Evolutionary conservation across 2,329 filamentous ascomycete species (phyloP).

Genomic region (Polychaeton citri): DNA sequence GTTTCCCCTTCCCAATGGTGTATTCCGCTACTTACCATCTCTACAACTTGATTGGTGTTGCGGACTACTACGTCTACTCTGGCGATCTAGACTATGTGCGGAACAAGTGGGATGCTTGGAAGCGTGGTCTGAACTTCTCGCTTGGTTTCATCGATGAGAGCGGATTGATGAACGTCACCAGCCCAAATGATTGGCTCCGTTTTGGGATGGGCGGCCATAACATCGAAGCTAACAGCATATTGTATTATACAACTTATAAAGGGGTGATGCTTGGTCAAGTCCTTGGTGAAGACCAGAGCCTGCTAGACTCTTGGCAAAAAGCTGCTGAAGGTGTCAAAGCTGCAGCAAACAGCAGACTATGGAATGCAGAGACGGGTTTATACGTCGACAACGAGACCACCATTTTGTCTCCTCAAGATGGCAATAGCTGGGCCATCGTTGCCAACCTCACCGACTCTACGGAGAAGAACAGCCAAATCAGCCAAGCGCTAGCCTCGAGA

Average conservation of each 20-base stretch:
- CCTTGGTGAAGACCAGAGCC: slow-evolving; percentile 29
- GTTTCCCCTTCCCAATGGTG: slow-evolving; percentile 10
- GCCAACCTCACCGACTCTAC: slow-evolving; percentile 18
- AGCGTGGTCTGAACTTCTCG: slow-evolving; percentile 27
- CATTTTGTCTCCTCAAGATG: slow-evolving; percentile 40
- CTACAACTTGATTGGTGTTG: slow-evolving; percentile 33
- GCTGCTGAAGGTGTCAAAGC: slow-evolving; percentile 28
- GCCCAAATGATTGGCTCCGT: slow-evolving; percentile 33
- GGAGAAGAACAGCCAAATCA: slow-evolving; percentile 19
- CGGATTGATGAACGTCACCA: slow-evolving; percentile 34
- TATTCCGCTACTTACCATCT: slow-evolving; percentile 43
- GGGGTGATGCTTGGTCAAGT: slow-evolving; percentile 37
- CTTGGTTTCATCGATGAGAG: slow-evolving; percentile 5
- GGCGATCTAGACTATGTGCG: slow-evolving; percentile 28
- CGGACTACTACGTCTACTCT: slow-evolving; percentile 28
- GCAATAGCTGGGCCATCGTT: slow-evolving; percentile 28
- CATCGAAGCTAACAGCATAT: slow-evolving; percentile 32
- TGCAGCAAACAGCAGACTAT: slow-evolving; percentile 24
- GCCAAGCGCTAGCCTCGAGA: slow-evolving; percentile 23
- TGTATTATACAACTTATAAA: slow-evolving; percentile 39
- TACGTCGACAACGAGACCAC: slow-evolving; percentile 28
- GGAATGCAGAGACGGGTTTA: slow-evolving; percentile 15
- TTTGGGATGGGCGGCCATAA: slow-evolving; percentile 37
- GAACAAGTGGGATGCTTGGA: slow-evolving; percentile 29
- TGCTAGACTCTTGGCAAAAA: slow-evolving; percentile 28